phyloP scores from a whole-genome alignment of 805 yeast genomes.

The Yarrowia sp. region DNA sequence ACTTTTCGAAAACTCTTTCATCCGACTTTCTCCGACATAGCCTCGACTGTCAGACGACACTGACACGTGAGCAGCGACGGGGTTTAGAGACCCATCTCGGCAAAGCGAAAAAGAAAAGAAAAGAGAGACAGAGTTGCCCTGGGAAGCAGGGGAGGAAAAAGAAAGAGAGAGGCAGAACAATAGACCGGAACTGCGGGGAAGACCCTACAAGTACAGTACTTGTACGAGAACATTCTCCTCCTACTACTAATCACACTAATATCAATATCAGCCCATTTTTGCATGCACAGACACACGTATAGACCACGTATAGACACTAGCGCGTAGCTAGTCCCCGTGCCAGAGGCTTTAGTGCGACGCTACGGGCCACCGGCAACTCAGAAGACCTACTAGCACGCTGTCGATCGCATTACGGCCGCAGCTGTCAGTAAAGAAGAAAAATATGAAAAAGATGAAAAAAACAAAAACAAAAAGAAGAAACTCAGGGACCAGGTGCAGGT shows the following conservation, averaged over 20 bases:
- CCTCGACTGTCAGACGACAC: not conserved
- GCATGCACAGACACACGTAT: not conserved
- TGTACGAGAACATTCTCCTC: no score
- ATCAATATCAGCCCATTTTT: not conserved
- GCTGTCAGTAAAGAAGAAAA: not conserved
- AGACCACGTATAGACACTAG: not conserved
- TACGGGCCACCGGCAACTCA: not conserved
- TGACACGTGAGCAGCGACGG: not conserved
- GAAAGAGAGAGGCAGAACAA: not conserved
- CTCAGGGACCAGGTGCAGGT: not conserved
- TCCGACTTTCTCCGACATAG: constrained; percentile 2
- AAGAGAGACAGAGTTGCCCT: not conserved
- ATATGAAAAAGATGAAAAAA: not conserved
- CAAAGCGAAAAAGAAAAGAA: not conserved
- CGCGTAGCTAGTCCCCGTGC: not conserved
- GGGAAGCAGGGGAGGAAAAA: not conserved
- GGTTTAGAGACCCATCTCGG: not conserved
- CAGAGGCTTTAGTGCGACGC: not conserved
- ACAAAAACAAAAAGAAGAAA: not conserved
- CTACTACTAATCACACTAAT: not conserved
- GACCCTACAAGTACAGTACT: no score
- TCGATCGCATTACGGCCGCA: constrained; percentile 4
- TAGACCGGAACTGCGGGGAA: not conserved
- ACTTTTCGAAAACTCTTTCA: no score
- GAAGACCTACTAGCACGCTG: not conserved